phyloP scores from a whole-genome alignment of 176 grass and related monocot species.

The Secale cereale region DNA sequence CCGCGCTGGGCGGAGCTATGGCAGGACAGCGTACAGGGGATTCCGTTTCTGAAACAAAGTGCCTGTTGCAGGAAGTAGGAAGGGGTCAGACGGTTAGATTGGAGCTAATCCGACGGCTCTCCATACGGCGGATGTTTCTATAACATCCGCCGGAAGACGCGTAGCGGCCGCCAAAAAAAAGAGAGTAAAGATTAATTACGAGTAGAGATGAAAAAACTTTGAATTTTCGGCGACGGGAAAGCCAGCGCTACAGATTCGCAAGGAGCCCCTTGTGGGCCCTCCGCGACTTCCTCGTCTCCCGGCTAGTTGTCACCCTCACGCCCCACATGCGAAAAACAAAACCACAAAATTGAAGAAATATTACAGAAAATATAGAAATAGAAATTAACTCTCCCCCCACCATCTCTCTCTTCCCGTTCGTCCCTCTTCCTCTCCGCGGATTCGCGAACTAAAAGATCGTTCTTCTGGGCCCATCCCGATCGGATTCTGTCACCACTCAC shows the following conservation, averaged over 20 bases:
- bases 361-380: slow-evolving; percentile 8
- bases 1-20: too few relatives aligned
- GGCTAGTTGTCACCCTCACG: slow-evolving; percentile 18
- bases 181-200: too few relatives aligned
- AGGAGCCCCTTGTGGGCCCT: slow-evolving; percentile 16
- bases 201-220: too few relatives aligned
- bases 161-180: too few relatives aligned
- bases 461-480: neutral
- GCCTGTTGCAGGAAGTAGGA: too few relatives aligned
- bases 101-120: too few relatives aligned
- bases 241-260: neutral
- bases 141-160: too few relatives aligned
- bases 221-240: neutral
- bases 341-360: neutral
- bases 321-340: neutral
- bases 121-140: too few relatives aligned
- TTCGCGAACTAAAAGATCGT: slow-evolving; percentile 1
- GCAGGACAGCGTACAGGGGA: too few relatives aligned
- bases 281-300: slow-evolving; percentile 9
- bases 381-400: neutral
- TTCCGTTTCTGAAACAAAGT: too few relatives aligned
- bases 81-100: too few relatives aligned
- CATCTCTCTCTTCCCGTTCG: slow-evolving; percentile 24
- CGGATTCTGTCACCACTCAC: neutral
- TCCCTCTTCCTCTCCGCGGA: slow-evolving; percentile 3